These are phyloP conservation scores for Aphanomyces cochlioides DNA, from an alignment of 352 stramenopile genomes.

Conservation along the genomic window DNA sequence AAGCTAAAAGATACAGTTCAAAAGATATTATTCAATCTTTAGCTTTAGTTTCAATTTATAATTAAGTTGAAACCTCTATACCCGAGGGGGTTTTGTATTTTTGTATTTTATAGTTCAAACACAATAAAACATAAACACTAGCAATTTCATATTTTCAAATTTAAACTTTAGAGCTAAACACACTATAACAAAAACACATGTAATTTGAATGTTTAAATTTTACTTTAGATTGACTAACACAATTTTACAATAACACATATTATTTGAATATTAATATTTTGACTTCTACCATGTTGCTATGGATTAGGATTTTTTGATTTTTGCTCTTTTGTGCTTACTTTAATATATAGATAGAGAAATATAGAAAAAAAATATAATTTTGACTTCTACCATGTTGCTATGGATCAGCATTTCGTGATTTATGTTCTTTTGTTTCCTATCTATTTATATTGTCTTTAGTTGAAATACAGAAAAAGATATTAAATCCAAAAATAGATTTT, in stretches of 20 bases:
- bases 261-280: constrained; percentile 17
- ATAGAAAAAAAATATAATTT: not conserved
- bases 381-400: constrained; percentile 12
- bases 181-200: constrained; percentile 12
- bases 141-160: not conserved
- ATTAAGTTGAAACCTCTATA: constrained; percentile 6
- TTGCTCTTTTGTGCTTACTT: constrained; percentile 8
- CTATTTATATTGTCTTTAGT: not conserved
- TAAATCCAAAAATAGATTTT: too few species aligned
- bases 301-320: constrained; percentile 13
- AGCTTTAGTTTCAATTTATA: constrained; percentile 10
- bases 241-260: constrained; percentile 11
- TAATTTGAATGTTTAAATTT: constrained; percentile 11
- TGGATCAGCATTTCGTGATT: constrained; percentile 17
- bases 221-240: constrained; percentile 9
- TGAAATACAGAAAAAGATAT: not conserved
- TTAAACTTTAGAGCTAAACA: constrained; percentile 22
- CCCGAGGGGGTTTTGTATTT: constrained; percentile 12
- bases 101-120: constrained; percentile 20
- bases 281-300: constrained; percentile 13
- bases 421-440: constrained; percentile 17
- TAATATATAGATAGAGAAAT: constrained; percentile 10
- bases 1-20: too few species aligned
- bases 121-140: constrained; percentile 13
- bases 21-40: not conserved